phyloP scores from a whole-genome alignment of 495 filamentous ascomycete genomes.

The Aspergillus steynii region DNA sequence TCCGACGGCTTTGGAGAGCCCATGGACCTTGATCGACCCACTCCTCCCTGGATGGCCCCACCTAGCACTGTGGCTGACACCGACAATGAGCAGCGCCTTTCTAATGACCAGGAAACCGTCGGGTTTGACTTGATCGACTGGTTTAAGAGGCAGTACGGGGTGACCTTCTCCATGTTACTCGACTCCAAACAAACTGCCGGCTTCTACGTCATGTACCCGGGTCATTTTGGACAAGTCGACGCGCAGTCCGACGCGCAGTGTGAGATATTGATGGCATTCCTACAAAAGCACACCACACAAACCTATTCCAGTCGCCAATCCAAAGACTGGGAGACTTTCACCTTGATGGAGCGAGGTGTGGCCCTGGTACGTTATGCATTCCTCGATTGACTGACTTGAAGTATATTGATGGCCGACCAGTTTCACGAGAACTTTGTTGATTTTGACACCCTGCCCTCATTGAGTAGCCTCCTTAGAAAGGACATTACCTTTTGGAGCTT shows the following conservation, averaged over 20 bases:
- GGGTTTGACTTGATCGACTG: constrained; percentile 10
- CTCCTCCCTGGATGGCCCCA: neutral
- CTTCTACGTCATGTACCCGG: constrained; percentile 44
- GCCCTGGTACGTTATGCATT: constrained; percentile 37
- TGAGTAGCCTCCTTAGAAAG: constrained; percentile 24
- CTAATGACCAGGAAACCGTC: neutral
- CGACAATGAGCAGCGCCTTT: neutral
- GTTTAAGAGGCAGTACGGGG: constrained; percentile 17
- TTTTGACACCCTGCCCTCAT: constrained; percentile 30
- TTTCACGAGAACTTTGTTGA: constrained; percentile 41
- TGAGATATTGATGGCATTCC: constrained; percentile 25
- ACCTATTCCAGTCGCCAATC: constrained; percentile 27
- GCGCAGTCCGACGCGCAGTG: constrained; percentile 19
- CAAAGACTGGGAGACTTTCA: constrained; percentile 43
- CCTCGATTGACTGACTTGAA: neutral
- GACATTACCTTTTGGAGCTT: constrained; percentile 39
- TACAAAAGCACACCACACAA: constrained; percentile 20
- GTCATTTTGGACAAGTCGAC: constrained; percentile 15
- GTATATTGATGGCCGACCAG: constrained; percentile 25
- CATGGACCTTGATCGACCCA: constrained; percentile 12
- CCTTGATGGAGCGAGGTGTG: constrained; percentile 33
- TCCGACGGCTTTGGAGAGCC: neutral
- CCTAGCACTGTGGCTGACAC: neutral
- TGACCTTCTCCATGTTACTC: constrained; percentile 24
- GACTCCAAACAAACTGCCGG: neutral